These are phyloP conservation scores for Solanum commersonii DNA, from an alignment of 257 asterid species.

Conservation along the genomic window DNA sequence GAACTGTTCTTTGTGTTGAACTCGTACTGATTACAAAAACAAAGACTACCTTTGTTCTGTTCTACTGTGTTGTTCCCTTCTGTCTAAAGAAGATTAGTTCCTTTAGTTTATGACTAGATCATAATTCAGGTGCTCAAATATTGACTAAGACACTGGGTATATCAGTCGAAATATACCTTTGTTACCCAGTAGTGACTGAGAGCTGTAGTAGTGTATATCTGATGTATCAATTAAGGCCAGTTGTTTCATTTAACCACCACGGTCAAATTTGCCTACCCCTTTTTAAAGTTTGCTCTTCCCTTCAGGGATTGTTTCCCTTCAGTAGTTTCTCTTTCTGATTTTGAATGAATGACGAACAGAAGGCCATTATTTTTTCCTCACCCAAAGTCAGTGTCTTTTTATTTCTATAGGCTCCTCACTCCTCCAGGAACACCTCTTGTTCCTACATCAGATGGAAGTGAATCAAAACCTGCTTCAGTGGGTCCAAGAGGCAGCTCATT, in stretches of 20 bases:
- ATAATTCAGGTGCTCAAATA: not conserved
- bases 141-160: not conserved
- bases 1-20: not conserved
- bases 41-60: not conserved
- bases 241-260: not conserved
- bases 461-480: constrained; percentile 36
- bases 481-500: constrained; percentile 63
- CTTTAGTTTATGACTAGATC: not conserved
- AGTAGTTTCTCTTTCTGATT: not conserved
- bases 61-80: not conserved
- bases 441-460: constrained; percentile 63
- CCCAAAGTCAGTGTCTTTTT: not conserved
- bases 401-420: constrained; percentile 80
- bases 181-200: not conserved
- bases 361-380: not conserved
- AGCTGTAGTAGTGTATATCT: not conserved
- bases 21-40: not conserved
- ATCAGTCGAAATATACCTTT: not conserved
- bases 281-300: not conserved
- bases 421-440: constrained; percentile 98
- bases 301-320: not conserved
- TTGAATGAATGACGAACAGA: not conserved
- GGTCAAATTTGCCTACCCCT: not conserved
- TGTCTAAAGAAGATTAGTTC: not conserved
- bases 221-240: not conserved